Evolutionary conservation across 2,329 filamentous ascomycete species (phyloP), one percentile per base, ranked within the genome.

Genomic region (Aspergillus sp.): DNA sequence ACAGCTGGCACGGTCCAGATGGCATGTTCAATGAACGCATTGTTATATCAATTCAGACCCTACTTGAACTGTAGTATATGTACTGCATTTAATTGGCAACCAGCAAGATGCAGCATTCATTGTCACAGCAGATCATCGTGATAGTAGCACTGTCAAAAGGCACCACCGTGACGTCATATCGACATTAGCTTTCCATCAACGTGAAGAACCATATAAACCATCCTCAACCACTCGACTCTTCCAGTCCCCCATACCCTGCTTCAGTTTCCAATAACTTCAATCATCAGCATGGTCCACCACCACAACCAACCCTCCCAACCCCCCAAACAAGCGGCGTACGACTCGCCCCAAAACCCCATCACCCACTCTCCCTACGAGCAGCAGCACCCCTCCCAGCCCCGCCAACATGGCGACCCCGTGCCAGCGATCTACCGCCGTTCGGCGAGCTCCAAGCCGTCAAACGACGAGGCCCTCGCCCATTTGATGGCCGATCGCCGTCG

Each of bases 291-390:
- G 25, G 16, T 38, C 5, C 31, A 34, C 19, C 31, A 51, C 29
- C 25, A 62, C 44, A 42, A 66, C 20, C 61, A 64, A 53, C 59
- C 62, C 13, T 46, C 61, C 19, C 69, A 72, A 57, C 70, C 70
- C 3, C 65, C 69, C 17, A 70, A 71, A 57, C 50, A 71, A 65
- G 60, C 66, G 3, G 56, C 63, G 41, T 72, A 71, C 56, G 56
- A 57, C 31, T 67, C 71, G 56, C 21, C 63, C 47, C 53, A 55
- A 10, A 72, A 72, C 47, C 70, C 70, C n/a, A 54, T 71, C 5
- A 61, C 65, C 4, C 67, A 68, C 11, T 63, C 52, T 6, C 64
- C 67, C 36, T 52, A 52, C 16, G 64, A 68, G 36, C 66, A 68
- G 40, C 61, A 25, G 41, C 13, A 19, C 50, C 0, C 44, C 48